phyloP scores from a whole-genome alignment of 1,284 basidiomycete species.

The Sporisorium graminicola region DNA sequence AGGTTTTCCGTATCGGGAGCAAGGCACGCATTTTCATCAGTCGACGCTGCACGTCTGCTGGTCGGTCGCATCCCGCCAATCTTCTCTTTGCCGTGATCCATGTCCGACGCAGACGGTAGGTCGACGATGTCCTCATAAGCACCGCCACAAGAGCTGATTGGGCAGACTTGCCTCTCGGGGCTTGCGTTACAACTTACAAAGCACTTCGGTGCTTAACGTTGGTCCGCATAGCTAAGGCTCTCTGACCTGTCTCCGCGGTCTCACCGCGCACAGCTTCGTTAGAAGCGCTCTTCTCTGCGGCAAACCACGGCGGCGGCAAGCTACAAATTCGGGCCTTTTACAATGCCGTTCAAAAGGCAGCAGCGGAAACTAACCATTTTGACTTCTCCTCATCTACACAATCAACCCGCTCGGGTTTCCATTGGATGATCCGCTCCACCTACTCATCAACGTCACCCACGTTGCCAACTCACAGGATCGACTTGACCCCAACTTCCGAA shows the following conservation, averaged over 20 bases:
- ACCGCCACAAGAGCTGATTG: neutral
- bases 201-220: neutral
- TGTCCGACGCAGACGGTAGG: constrained; percentile 12
- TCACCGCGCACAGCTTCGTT: neutral
- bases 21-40: constrained; percentile 53
- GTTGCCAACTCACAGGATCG: constrained; percentile 41
- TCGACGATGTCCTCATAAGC: neutral
- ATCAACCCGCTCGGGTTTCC: neutral
- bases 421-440: constrained; percentile 12
- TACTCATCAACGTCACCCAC: constrained; percentile 16
- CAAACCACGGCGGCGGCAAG: constrained; percentile 16
- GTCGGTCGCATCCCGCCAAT: neutral
- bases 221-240: neutral
- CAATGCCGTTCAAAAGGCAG: constrained; percentile 39
- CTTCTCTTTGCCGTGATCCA: neutral
- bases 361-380: constrained; percentile 38
- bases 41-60: constrained; percentile 9
- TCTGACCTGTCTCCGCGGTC: neutral
- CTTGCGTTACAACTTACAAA: neutral
- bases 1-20: constrained; percentile 65
- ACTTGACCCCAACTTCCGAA: constrained; percentile 64
- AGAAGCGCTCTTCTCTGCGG: neutral
- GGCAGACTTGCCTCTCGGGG: neutral
- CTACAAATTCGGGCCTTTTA: neutral
- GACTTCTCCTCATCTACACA: constrained; percentile 15